phyloP scores from a whole-genome alignment of 2,329 filamentous ascomycete genomes.

The Allantophomopsis cytisporea region DNA sequence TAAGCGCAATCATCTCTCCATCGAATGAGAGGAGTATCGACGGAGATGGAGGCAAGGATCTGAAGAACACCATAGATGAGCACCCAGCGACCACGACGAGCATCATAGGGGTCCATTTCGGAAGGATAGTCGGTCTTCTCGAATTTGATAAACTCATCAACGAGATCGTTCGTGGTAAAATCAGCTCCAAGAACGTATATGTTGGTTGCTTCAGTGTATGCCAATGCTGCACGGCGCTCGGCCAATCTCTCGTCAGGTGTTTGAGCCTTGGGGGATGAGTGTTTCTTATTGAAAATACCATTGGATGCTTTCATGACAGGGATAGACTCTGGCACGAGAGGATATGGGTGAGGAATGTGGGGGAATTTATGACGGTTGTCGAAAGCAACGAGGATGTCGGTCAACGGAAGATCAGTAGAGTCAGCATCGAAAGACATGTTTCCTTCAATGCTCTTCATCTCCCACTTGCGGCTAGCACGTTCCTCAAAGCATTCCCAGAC shows the following conservation, averaged over 20 bases:
- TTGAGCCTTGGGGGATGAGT: slow-evolving; percentile 1
- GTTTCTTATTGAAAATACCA: slow-evolving; percentile 2
- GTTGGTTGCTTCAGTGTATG: slow-evolving; percentile 46
- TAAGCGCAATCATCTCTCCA: slow-evolving; percentile 40
- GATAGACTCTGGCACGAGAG: slow-evolving; percentile 43
- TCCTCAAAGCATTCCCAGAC: slow-evolving; percentile 51
- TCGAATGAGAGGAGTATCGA: slow-evolving; percentile 38
- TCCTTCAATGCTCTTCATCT: slow-evolving; percentile 36
- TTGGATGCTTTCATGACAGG: slow-evolving; percentile 7
- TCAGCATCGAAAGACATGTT: slow-evolving; percentile 34
- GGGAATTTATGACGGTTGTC: slow-evolving; percentile 49
- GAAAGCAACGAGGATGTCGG: slow-evolving; percentile 51
- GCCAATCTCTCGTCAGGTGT: slow-evolving; percentile 10
- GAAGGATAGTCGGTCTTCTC: slow-evolving; percentile 38
- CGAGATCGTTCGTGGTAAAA: slow-evolving; percentile 36
- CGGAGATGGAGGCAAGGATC: slow-evolving; percentile 42
- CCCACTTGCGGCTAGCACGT: slow-evolving; percentile 48
- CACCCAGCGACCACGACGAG: slow-evolving; percentile 45
- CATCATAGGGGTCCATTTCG: slow-evolving; percentile 37
- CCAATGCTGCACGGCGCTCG: slow-evolving; percentile 21
- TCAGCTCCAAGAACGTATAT: slow-evolving; percentile 39
- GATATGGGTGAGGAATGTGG: slow-evolving; percentile 54
- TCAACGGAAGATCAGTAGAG: slow-evolving; percentile 42
- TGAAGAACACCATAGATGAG: slow-evolving; percentile 47
- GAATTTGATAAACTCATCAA: slow-evolving; percentile 40